Evolutionary conservation across 192 early-diverging fungal species (phyloP).

Genomic region (Gamsiella multidivaricata): DNA sequence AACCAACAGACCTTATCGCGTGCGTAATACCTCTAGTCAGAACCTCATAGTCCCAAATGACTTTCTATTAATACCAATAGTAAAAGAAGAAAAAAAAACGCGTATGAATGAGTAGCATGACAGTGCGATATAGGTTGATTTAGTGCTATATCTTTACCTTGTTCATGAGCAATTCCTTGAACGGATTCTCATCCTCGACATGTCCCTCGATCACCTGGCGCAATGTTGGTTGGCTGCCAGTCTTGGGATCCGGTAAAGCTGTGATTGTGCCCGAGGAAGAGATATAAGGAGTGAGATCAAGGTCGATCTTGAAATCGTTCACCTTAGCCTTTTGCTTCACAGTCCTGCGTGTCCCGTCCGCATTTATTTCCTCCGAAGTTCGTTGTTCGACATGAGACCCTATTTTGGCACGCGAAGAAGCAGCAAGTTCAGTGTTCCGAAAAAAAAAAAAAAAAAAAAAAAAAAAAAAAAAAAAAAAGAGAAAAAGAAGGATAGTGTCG

Average conservation of each 20-base stretch:
- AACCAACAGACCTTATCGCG: slow-evolving; percentile 44
- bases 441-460: background rate
- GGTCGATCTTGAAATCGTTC: slow-evolving; percentile 51
- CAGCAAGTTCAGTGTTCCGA: too few relatives aligned
- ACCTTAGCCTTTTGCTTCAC: slow-evolving; percentile 24
- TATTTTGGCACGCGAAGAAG: slow-evolving; percentile 1
- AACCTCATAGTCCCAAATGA: slow-evolving; percentile 52
- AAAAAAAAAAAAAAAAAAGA: background rate
- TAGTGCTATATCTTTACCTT: slow-evolving; percentile 26
- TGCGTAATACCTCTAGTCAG: slow-evolving; percentile 49
- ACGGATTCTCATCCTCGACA: slow-evolving; percentile 41
- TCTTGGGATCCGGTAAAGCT: slow-evolving; percentile 25
- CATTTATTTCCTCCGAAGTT: background rate
- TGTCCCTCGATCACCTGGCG: slow-evolving; percentile 49
- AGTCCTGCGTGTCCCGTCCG: slow-evolving; percentile 11
- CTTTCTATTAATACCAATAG: slow-evolving; percentile 14
- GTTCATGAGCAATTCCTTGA: slow-evolving; percentile 56
- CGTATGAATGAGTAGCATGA: too few relatives aligned
- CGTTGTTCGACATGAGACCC: slow-evolving; percentile 46
- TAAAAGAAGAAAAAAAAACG: background rate
- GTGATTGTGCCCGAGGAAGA: slow-evolving; percentile 28
- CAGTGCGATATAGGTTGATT: too few relatives aligned
- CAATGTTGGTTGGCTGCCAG: slow-evolving; percentile 16
- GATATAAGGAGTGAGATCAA: slow-evolving; percentile 50
- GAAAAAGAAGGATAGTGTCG: background rate